Conservation (phyloP, 495 filamentous ascomycete genomes). For the Xeromyces bisporus region DNA sequence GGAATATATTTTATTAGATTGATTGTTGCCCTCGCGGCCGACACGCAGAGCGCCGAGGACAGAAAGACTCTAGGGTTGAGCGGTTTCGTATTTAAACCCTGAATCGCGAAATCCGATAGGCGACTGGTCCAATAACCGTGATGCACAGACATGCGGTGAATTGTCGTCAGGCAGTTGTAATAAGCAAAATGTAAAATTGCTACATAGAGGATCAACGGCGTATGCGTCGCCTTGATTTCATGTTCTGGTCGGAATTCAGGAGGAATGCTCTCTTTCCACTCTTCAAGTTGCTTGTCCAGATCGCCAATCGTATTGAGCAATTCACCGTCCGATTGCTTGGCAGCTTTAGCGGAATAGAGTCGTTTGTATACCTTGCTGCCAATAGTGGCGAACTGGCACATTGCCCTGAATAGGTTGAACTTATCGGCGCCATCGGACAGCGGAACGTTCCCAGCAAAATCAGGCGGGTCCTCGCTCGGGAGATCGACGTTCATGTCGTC, state of each 20-base stretch:
- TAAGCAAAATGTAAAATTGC: constrained; percentile 91
- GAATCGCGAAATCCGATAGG: constrained; percentile 86
- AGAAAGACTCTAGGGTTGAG: constrained; percentile 88
- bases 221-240: constrained; percentile 81
- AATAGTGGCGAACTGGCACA: constrained; percentile 83
- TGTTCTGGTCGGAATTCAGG: constrained; percentile 88
- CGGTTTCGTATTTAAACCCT: constrained; percentile 76
- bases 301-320: constrained; percentile 91
- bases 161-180: constrained; percentile 94
- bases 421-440: constrained; percentile 80
- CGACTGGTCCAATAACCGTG: constrained; percentile 97
- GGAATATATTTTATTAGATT: constrained; percentile 91
- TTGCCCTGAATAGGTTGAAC: constrained; percentile 79
- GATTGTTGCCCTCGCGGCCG: constrained; percentile 82
- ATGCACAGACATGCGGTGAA: constrained; percentile 96
- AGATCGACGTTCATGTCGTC: constrained; percentile 97
- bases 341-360: constrained; percentile 83
- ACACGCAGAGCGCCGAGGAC: constrained; percentile 83
- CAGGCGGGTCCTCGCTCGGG: constrained; percentile 74
- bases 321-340: constrained; percentile 84
- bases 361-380: constrained; percentile 87
- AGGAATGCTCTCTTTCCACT: constrained; percentile 92
- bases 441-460: constrained; percentile 87
- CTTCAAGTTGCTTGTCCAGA: constrained; percentile 80
- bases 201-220: constrained; percentile 77